Evolutionary conservation across 2,329 filamentous ascomycete genomes (phyloP).

Genomic region (Talaromyces atroroseus): DNA sequence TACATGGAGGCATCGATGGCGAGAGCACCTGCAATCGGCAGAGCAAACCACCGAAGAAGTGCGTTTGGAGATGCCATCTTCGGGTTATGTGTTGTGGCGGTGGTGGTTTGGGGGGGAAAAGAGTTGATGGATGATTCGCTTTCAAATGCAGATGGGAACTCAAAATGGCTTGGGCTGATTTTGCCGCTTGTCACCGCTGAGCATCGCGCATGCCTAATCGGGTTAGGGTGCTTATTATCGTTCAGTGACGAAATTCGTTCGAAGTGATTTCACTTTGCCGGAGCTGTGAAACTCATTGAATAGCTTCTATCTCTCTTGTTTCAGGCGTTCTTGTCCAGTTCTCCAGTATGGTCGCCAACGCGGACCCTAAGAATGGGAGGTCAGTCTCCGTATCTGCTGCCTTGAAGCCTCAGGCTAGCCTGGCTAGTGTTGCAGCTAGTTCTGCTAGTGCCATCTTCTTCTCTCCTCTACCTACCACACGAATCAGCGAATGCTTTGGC

Average conservation of each 20-base stretch:
- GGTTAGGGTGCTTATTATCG: background rate
- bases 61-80: conserved; percentile 45
- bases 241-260: conserved; percentile 7
- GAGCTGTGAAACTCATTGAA: background rate
- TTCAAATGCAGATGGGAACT: background rate
- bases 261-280: background rate
- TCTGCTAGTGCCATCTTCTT: background rate
- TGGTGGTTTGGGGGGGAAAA: too few relatives aligned
- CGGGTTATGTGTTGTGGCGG: conserved; percentile 15
- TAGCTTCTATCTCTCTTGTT: background rate
- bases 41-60: conserved; percentile 55
- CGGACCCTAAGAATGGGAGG: conserved; percentile 10
- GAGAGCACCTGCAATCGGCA: conserved; percentile 62
- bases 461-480: too few relatives aligned
- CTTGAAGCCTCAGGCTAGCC: background rate
- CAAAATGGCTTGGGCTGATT: background rate
- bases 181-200: background rate
- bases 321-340: background rate
- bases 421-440: background rate
- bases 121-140: background rate
- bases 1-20: conserved; percentile 77
- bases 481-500: too few relatives aligned
- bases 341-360: conserved; percentile 3
- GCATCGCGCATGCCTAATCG: conserved; percentile 6
- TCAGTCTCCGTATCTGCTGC: background rate